Evolutionary conservation across 495 filamentous ascomycete genomes (phyloP).

Genomic region (Neurospora sp.): DNA sequence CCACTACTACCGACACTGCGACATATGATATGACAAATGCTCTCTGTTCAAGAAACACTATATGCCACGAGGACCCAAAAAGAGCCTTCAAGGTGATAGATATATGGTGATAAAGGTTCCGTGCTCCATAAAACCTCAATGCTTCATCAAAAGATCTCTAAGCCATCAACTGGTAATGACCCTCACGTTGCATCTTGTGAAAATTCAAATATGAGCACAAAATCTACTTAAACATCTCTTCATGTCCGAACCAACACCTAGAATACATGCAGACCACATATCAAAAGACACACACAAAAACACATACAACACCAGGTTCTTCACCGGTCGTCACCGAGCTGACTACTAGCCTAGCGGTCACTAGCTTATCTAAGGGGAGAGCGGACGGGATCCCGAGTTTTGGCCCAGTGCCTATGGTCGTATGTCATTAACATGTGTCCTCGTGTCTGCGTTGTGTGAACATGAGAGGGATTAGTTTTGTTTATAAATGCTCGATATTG

Average conservation of each 20-base stretch:
- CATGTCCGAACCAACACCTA: not conserved
- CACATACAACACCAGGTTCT: not conserved
- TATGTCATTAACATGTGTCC: not conserved
- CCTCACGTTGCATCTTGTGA: no score
- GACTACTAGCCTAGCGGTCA: not conserved
- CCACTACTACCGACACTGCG: not conserved
- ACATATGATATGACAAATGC: not conserved
- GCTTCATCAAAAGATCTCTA: not conserved
- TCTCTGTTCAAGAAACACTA: not conserved
- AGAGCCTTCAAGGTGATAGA: not conserved
- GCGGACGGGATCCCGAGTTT: conserved; percentile 42
- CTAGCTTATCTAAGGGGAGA: conserved; percentile 36
- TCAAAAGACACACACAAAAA: not conserved
- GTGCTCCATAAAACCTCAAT: not conserved
- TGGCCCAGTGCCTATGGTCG: not conserved
- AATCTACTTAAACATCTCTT: no score
- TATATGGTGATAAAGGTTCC: not conserved
- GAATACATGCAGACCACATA: not conserved
- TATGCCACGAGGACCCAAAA: not conserved
- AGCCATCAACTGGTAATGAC: not conserved
- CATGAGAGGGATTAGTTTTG: not conserved
- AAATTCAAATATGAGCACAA: no score
- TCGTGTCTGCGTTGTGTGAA: not conserved
- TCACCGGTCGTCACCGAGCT: not conserved
- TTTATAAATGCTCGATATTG: not conserved